Conservation (phyloP, 2,329 filamentous ascomycete genomes). For the Aspergillus chevalieri region DNA sequence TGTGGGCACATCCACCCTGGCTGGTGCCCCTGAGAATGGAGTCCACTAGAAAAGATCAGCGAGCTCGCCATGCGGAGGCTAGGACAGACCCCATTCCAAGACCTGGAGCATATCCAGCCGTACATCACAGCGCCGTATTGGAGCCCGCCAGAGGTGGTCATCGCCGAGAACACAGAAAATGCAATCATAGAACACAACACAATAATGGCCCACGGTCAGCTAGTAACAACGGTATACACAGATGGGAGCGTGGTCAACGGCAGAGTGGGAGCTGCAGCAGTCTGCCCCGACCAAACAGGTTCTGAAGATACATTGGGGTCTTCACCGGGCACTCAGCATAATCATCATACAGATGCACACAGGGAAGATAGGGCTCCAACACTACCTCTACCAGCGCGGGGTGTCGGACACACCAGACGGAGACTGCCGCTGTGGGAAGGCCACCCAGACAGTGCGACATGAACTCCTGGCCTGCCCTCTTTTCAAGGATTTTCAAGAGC, state of each 20-base stretch:
- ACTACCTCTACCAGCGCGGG: conserved; percentile 5
- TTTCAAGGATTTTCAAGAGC: conserved; percentile 3
- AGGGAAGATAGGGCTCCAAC: conserved; percentile 7
- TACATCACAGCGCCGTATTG: background rate
- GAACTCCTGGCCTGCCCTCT: conserved; percentile 2
- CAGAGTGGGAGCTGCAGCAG: background rate
- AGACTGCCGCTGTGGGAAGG: conserved; percentile 5
- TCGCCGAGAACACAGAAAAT: background rate
- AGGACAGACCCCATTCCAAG: background rate
- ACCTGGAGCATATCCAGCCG: background rate
- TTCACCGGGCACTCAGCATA: background rate
- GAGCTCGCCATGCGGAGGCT: background rate
- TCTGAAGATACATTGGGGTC: background rate
- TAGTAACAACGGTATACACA: background rate
- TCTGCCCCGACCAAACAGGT: background rate
- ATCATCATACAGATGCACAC: conserved; percentile 6
- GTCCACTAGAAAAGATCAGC: background rate
- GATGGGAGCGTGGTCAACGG: background rate
- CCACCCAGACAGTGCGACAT: conserved; percentile 6
- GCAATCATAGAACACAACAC: background rate
- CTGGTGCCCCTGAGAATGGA: background rate
- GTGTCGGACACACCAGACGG: conserved; percentile 6
- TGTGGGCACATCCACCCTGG: background rate
- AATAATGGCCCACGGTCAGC: conserved; percentile 14
- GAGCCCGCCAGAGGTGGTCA: background rate